Conservation (phyloP, 768 basidiomycete genomes). For the Suillus cothurnatus region DNA sequence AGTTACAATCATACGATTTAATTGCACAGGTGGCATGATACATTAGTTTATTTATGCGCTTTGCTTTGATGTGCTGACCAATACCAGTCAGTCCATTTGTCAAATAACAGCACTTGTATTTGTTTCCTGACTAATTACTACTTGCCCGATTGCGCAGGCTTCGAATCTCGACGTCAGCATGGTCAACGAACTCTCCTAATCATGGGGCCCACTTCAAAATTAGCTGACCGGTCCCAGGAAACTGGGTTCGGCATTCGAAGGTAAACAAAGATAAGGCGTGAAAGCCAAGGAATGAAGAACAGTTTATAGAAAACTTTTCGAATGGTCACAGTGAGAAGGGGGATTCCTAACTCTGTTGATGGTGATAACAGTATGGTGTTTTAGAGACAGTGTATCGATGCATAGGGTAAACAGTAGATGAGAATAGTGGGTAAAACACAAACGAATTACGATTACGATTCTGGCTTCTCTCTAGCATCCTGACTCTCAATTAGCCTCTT, state of each 20-base stretch:
- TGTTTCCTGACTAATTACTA: not conserved
- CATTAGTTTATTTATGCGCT: not conserved
- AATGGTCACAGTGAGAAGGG: not conserved
- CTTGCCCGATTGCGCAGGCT: not conserved
- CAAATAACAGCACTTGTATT: not conserved
- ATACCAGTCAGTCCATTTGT: not conserved
- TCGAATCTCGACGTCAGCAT: not conserved
- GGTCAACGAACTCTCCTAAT: not conserved
- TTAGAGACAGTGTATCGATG: not conserved
- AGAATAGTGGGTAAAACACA: not conserved
- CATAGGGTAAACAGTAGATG: not conserved
- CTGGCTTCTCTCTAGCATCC: slow-evolving; percentile 30
- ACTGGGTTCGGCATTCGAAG: not conserved
- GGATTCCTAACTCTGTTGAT: not conserved
- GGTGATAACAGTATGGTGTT: not conserved
- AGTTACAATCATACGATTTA: slow-evolving; percentile 2
- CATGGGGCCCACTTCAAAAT: not conserved
- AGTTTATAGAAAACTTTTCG: not conserved
- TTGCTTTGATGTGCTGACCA: not conserved
- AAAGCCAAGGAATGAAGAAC: not conserved
- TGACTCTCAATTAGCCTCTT: slow-evolving; percentile 49
- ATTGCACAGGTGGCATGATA: not conserved
- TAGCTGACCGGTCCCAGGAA: not conserved
- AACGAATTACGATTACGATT: slow-evolving; percentile 27
- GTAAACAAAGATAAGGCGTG: not conserved